Evolutionary conservation across 129 eudicot species (phyloP), one percentile per base, ranked within the genome.

Genomic region (Arctium minus): DNA sequence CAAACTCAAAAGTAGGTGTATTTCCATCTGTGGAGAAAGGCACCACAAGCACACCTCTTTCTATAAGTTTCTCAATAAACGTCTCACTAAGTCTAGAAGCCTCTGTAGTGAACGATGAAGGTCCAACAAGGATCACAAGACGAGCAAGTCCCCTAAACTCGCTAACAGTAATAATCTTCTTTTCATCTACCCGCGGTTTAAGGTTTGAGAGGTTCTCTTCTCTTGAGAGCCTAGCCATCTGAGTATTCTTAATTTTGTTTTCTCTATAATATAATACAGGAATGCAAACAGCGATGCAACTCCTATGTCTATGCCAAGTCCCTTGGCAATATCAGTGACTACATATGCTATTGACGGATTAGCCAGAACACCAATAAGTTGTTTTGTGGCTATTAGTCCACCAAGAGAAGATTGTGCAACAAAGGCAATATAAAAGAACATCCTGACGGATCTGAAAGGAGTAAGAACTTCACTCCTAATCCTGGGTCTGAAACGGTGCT

Each of bases 401-500:
- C 99, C 99, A 13, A 96, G 86, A 30, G 90, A 80, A 48, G 89
- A 98, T 79, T 97, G 94, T 38, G 96, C 99, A 15, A 96, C 84
- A 79, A 96, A 96, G 42, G 99, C 94, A 31, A 96, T 87, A 78
- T 96, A 96, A 42, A 96, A 96, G 91, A 96, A 96, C 99, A 96
- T 93, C 35, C 99, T 78, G 4, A 96, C 90, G 11, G 99, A 87
- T 77, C 99, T 91, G 78, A 93, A 96, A 3, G 99, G 99, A 53
- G 99, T 79, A 77, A 96, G 99, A 50, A 96, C 99, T 90, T 96
- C 99, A 73, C 99, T 93, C 80, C 99, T 80, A 82, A 96, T 93
- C 85, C 89, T 91, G 83, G 98, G 27, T 22, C 27, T 22, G 27
- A 22, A 22, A 22, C 27, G 27, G 27, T 22, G 27, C 27, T 22